Conservation (phyloP, 148 eudicot genomes). For the Vaccinium darrowii region DNA sequence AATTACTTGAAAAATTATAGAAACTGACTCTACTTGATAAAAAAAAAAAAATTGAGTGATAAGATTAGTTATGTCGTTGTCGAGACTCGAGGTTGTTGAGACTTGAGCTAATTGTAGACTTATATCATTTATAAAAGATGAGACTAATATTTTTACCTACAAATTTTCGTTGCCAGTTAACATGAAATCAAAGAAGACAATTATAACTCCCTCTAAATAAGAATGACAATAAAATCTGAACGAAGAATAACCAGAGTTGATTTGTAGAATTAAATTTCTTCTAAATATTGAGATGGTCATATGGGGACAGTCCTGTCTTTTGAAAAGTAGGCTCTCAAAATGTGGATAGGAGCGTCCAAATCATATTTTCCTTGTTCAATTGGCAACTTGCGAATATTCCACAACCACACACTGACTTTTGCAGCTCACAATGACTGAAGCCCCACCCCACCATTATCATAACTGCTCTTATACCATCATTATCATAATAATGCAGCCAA, state of each 20-base stretch:
- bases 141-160: background rate
- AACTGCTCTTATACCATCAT: background rate
- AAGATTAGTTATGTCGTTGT: background rate
- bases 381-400: background rate
- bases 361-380: background rate
- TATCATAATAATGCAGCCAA: background rate
- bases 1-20: background rate
- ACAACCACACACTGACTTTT: slow-evolving; percentile 7
- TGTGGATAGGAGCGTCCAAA: background rate
- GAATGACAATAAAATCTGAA: background rate
- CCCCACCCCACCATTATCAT: background rate
- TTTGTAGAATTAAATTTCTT: background rate
- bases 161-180: background rate
- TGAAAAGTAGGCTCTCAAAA: background rate
- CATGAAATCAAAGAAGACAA: background rate
- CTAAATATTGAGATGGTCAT: background rate
- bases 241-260: background rate
- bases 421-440: background rate
- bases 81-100: background rate
- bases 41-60: background rate
- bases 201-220: background rate
- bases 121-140: too few species aligned
- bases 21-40: background rate
- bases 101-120: too few species aligned
- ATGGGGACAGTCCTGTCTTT: background rate